Conservation (phyloP, 2,329 filamentous ascomycete species). For the Aspergillus piperis region DNA sequence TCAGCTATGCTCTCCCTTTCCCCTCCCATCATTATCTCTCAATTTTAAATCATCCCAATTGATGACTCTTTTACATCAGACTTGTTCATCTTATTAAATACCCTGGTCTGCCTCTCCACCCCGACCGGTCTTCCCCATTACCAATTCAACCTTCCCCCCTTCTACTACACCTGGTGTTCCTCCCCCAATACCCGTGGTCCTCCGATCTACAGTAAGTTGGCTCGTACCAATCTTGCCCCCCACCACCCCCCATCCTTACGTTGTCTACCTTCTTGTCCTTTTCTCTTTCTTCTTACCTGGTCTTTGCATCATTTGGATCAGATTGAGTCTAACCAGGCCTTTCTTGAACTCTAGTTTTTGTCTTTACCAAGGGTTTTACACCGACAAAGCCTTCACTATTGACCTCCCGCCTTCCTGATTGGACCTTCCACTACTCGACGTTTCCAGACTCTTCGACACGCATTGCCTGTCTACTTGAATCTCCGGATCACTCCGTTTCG, state of each 20-base stretch:
- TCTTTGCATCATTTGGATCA: constrained; percentile 10
- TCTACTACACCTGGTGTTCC: neutral
- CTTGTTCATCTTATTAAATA: neutral
- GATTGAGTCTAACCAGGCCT: constrained; percentile 11
- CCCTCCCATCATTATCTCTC: neutral
- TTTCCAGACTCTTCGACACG: constrained; percentile 34
- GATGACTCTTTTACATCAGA: neutral
- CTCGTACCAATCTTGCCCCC: neutral
- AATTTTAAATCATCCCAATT: neutral
- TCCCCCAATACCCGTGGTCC: neutral
- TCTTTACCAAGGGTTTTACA: constrained; percentile 9
- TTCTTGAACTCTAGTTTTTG: constrained; percentile 5
- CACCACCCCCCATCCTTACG: neutral
- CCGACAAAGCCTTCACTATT: constrained; percentile 3
- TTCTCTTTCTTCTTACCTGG: neutral
- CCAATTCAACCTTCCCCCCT: neutral
- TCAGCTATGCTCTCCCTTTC: neutral
- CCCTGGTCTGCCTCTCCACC: neutral
- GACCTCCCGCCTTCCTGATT: constrained; percentile 1
- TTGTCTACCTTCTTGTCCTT: neutral
- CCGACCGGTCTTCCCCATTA: neutral
- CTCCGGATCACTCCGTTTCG: constrained; percentile 13
- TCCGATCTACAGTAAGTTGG: constrained; percentile 11
- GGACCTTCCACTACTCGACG: constrained; percentile 4
- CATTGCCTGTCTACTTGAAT: constrained; percentile 5